Evolutionary conservation across 768 basidiomycete species (phyloP).

Genomic region (Lepiota subincarnata): DNA sequence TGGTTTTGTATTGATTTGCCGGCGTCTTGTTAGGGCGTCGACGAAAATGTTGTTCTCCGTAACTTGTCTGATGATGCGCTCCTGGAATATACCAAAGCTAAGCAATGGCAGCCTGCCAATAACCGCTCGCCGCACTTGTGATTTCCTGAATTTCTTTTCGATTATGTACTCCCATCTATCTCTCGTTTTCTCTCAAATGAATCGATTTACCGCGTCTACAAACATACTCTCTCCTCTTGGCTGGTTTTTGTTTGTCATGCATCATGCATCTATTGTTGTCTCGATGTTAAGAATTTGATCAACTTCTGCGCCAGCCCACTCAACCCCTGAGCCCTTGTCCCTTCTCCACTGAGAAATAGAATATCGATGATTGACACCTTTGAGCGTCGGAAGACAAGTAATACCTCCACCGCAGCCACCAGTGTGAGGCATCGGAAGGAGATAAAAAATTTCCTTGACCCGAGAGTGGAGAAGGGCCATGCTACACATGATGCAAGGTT

Average conservation of each 20-base stretch:
- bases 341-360: slow-evolving; percentile 64
- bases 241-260: not conserved
- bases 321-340: not conserved
- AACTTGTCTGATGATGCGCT: slow-evolving; percentile 44
- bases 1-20: not conserved
- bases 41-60: slow-evolving; percentile 43
- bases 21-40: slow-evolving; percentile 31
- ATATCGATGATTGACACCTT: slow-evolving; percentile 89
- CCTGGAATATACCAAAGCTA: slow-evolving; percentile 45
- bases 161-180: slow-evolving; percentile 3
- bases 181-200: not conserved
- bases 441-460: slow-evolving; percentile 80
- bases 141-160: slow-evolving; percentile 11
- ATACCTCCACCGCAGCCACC: slow-evolving; percentile 79
- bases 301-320: slow-evolving; percentile 12
- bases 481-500: slow-evolving; percentile 96
- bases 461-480: slow-evolving; percentile 96
- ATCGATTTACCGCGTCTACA: not conserved
- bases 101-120: slow-evolving; percentile 51
- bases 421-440: slow-evolving; percentile 68
- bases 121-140: slow-evolving; percentile 29
- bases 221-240: not conserved
- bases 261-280: slow-evolving; percentile 35
- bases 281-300: slow-evolving; percentile 23
- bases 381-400: slow-evolving; percentile 72